These are phyloP conservation scores for Helicocarpus griseus DNA, from an alignment of 2,329 filamentous ascomycete genomes.

Conservation along the genomic window DNA sequence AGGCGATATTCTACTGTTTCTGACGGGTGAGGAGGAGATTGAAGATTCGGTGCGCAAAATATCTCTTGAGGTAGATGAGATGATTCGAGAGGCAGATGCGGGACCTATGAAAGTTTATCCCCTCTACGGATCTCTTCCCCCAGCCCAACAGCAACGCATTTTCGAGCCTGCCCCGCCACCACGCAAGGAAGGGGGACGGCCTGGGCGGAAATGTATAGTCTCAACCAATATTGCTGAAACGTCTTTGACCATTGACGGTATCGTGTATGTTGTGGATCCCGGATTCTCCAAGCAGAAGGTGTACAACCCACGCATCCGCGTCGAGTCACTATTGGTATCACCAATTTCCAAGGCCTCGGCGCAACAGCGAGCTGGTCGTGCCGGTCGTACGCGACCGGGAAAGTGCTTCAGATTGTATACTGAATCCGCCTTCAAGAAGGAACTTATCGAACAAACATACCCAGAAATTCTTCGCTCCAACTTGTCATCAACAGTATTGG, in stretches of 20 bases:
- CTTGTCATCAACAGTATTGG: constrained; percentile 84
- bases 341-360: constrained; percentile 97
- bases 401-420: constrained; percentile 98
- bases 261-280: constrained; percentile 98
- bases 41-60: constrained; percentile 95
- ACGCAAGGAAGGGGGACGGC: constrained; percentile 62
- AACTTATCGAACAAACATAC: constrained; percentile 94
- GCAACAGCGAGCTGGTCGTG: constrained; percentile 95
- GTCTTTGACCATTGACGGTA: constrained; percentile 93
- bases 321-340: constrained; percentile 94
- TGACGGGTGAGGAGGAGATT: constrained; percentile 97
- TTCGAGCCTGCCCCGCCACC: constrained; percentile 80
- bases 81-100: constrained; percentile 81
- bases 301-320: constrained; percentile 92
- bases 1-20: constrained; percentile 85
- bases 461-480: constrained; percentile 94
- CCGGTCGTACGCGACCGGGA: constrained; percentile 93
- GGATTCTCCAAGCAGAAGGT: constrained; percentile 99
- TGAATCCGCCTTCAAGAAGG: constrained; percentile 90
- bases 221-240: constrained; percentile 98
- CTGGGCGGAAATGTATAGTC: constrained; percentile 88
- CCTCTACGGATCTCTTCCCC: constrained; percentile 86
- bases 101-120: constrained; percentile 87
- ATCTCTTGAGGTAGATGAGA: constrained; percentile 77
- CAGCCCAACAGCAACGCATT: constrained; percentile 86